Conservation (phyloP, 169 alveolate species). For the Blepharisma undulans region DNA sequence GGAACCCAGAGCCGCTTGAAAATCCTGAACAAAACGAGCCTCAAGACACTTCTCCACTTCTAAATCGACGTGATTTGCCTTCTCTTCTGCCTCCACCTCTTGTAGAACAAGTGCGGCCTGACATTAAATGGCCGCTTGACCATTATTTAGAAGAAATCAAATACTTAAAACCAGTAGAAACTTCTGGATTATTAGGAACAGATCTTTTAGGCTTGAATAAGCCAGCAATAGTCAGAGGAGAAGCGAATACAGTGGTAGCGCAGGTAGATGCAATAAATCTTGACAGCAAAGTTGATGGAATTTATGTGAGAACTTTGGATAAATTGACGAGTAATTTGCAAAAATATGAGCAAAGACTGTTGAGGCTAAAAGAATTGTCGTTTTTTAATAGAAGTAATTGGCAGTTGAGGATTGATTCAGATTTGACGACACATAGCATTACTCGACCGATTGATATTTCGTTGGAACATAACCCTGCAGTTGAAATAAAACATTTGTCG, state of each 20-base stretch:
- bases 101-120: background rate
- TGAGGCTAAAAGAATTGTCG: background rate
- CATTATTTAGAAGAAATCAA: background rate
- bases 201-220: background rate
- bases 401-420: constrained; percentile 26
- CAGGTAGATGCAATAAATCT: background rate
- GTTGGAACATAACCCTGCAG: constrained; percentile 11
- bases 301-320: background rate
- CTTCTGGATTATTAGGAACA: background rate
- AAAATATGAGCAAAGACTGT: constrained; percentile 22
- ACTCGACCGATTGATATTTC: constrained; percentile 27
- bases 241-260: background rate
- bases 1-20: background rate
- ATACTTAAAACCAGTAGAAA: background rate
- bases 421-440: background rate
- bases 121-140: background rate
- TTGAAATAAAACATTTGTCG: background rate
- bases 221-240: constrained; percentile 34
- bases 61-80: background rate
- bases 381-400: constrained; percentile 12
- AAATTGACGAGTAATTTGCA: constrained; percentile 14
- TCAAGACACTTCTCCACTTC: background rate
- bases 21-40: background rate
- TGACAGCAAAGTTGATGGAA: constrained; percentile 16
- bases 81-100: background rate